Evolutionary conservation across 2,329 filamentous ascomycete genomes (phyloP), one percentile per base, ranked within the genome.

Genomic region (Pestalotiopsis sp.): DNA sequence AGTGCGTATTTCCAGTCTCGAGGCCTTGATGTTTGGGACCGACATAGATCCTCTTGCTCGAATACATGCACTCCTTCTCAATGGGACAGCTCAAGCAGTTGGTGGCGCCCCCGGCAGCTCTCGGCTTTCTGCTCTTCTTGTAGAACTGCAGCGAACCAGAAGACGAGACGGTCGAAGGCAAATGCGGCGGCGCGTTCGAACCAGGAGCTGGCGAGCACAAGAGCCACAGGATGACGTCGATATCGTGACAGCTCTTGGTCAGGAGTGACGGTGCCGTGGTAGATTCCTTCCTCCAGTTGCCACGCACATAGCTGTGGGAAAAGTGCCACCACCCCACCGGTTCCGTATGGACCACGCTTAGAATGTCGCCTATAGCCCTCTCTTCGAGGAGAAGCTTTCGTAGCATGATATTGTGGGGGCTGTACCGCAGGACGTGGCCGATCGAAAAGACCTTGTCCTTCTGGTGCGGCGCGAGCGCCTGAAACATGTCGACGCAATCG

Each of bases 301-400:
- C 96, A 60, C 93, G 89, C 45, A 98, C 95, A 74, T 95, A 97
- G 57, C 91, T 94, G 79, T 97, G 95, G 0, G 92, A 86, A 78
- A 97, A 98, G 79, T 98, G 96, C 93, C 94, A 98, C 91, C 92
- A 97, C 0, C 96, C 96, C 0, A 99, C 91, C 0, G 96, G 96
- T 79, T 98, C 96, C 0, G 93, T 96, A 80, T 98, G 96, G 71
- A 97, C 93, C 52, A 97, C 86, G 52, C 92, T 95, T 66, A 97
- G 83, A 38, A 98, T 85, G 67, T 98, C 92, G 6, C 96, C 96
- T 75, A 99, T 91, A 13, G 91, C 88, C 13, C 87, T 86, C 66
- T 97, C 89, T 72, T 92, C 86, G 1, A 94, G 86, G 4, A 98
- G 85, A 17, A 98, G 83, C 76, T 92, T 90, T 64, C 94, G 90